Percentiles rank a stretch among this genome's conserved stretches.
Conservation (phyloP, 1,284 basidiomycete genomes). For the Malassezia dermatis region DNA sequence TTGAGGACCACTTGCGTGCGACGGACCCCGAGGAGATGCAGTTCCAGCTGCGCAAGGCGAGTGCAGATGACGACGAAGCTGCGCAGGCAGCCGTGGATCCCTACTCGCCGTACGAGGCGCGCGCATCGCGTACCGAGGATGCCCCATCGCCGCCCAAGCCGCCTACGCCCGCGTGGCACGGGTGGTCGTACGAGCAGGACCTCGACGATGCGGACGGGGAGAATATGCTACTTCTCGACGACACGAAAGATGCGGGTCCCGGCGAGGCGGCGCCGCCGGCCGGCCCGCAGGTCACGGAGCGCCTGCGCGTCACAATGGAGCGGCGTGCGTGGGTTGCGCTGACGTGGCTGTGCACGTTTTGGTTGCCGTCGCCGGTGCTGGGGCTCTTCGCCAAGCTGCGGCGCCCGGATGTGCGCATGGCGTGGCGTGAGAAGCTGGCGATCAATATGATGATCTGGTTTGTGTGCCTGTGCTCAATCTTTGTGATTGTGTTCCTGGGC, state of each 20-base stretch:
- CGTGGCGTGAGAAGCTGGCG: constrained; percentile 93
- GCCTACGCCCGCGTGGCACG: neutral
- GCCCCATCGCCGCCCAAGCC: neutral
- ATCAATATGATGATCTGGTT: constrained; percentile 91
- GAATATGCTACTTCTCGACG: constrained; percentile 1
- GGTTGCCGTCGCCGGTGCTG: constrained; percentile 67
- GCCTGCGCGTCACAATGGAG: constrained; percentile 67
- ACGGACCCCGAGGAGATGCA: constrained; percentile 55
- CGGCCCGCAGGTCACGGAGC: constrained; percentile 62
- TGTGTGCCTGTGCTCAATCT: constrained; percentile 71
- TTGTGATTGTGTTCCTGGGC: constrained; percentile 83
- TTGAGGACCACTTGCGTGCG: constrained; percentile 76
- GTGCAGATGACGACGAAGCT: constrained; percentile 60
- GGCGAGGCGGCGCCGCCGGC: constrained; percentile 39
- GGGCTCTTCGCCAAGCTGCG: constrained; percentile 76
- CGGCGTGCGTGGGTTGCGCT: constrained; percentile 77
- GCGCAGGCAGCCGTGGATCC: constrained; percentile 52
- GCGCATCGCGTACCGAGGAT: neutral
- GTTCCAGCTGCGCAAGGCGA: constrained; percentile 52
- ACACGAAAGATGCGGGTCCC: constrained; percentile 55
- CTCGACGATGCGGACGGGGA: constrained; percentile 1
- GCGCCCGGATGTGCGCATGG: constrained; percentile 81
- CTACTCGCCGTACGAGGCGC: constrained; percentile 53
- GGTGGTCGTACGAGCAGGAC: neutral
- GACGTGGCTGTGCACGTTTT: constrained; percentile 84